These are phyloP conservation scores for Solanum dulcamara DNA, from an alignment of 257 asterid species.

Conservation along the genomic window DNA sequence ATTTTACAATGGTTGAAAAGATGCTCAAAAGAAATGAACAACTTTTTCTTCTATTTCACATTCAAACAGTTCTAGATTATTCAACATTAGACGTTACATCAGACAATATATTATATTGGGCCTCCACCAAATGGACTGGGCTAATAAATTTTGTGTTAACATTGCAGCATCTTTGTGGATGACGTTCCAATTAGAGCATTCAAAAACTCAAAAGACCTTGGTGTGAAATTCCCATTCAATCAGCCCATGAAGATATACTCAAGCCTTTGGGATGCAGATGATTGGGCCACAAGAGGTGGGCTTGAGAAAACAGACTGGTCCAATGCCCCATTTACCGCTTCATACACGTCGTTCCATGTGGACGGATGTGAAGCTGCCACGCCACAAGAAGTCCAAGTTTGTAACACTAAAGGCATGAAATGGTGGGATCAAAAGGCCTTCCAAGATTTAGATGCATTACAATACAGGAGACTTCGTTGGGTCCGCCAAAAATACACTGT, in stretches of 20 bases:
- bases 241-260: slow-evolving; percentile 36
- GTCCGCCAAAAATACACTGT: slow-evolving; percentile 24
- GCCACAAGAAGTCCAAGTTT: slow-evolving; percentile 12
- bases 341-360: slow-evolving; percentile 27
- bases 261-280: slow-evolving; percentile 33
- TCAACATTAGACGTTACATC: neutral
- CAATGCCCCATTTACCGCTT: slow-evolving; percentile 26
- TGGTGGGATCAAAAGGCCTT: slow-evolving; percentile 39
- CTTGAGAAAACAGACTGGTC: slow-evolving; percentile 30
- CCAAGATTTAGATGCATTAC: slow-evolving; percentile 19
- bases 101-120: neutral
- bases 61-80: neutral
- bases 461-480: slow-evolving; percentile 23
- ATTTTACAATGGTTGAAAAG: neutral
- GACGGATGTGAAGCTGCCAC: slow-evolving; percentile 25
- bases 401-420: slow-evolving; percentile 17
- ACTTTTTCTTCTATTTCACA: neutral
- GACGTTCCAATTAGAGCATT: slow-evolving; percentile 19
- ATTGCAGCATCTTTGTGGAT: slow-evolving; percentile 27
- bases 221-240: slow-evolving; percentile 23
- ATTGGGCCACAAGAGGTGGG: slow-evolving; percentile 41
- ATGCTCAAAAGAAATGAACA: neutral
- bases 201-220: slow-evolving; percentile 23
- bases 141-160: neutral
- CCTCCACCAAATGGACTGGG: neutral